Evolutionary conservation across 805 yeast genomes (phyloP).

Genomic region (Blastobotrys terrestris): DNA sequence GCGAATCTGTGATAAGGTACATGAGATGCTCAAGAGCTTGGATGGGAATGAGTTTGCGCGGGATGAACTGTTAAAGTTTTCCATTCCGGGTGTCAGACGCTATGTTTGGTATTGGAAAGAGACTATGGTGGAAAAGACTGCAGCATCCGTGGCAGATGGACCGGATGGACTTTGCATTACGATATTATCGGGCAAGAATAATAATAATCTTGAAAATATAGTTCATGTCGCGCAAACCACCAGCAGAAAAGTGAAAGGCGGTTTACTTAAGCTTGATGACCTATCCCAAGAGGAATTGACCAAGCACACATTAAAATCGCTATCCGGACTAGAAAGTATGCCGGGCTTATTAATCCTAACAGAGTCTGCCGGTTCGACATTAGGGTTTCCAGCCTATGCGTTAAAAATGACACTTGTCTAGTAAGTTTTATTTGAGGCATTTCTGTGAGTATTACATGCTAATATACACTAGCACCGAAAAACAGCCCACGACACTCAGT

Average conservation of each 20-base stretch:
- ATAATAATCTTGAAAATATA: not conserved
- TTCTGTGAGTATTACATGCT: no score
- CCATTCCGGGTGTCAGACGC: not conserved
- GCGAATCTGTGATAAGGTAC: not conserved
- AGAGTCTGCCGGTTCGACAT: not conserved
- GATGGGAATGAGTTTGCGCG: not conserved
- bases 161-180: not conserved
- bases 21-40: not conserved
- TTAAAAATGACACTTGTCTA: not conserved
- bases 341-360: not conserved
- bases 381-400: not conserved
- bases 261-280: not conserved
- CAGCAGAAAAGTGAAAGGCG: not conserved
- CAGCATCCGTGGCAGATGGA: not conserved
- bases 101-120: not conserved
- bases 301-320: not conserved
- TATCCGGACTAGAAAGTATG: not conserved
- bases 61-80: not conserved
- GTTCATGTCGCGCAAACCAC: not conserved
- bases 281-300: not conserved
- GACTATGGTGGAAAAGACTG: not conserved
- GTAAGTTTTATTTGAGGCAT: not conserved
- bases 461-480: not conserved
- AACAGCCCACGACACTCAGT: not conserved
- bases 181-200: not conserved